Base-by-base conservation (phyloP, 345 rosid species). In the Pistacia vera region DNA sequence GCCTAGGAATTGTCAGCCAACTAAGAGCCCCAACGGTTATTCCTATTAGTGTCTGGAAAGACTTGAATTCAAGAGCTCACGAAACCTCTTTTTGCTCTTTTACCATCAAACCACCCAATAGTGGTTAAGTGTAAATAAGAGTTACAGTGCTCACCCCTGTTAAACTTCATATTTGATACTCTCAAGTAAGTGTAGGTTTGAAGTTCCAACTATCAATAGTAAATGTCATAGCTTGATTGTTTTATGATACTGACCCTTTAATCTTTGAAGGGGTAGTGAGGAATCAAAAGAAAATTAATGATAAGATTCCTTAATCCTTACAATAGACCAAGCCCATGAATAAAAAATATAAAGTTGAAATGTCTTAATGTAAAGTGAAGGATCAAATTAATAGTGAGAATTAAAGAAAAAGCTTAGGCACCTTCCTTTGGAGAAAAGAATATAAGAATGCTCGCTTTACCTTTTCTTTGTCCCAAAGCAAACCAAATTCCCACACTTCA, bases 381-480 rank as follows among this genome's bases (percentile, higher is more conserved):
- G 33, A 48, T 30, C 35, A 66, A 22, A 2, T 3, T 20, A 44
- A 25, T 3, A 11, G 38, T 12, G 14, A 28, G 36, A 20, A 20
- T 22, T 22, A 20, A 30, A 62, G 66, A 30, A 33, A 62, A 61
- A 62, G 9, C 33, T 12, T 5, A 14, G 41, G n/a, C 41, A 63
- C 20, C 41, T 63, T 14, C 18, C 16, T 35, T 63, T 63, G 4
- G 44, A 63, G 4, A 14, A 63, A 68, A 25, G 22, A 49, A 51
- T 46, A 68, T 46, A 68, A 14, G 5, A 14, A 68, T 25, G 58
- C 59, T 11, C 17, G 2, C 30, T 22, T 46, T 46, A 5, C 4
- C 58, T 68, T 68, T 68, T 13, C 57, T 49, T 68, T 68, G 20
- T 14, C 12, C 56, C 41, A 68, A 68, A 49, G 58, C 57, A 13